A percentile compares a stretch with the other conserved stretches of the same genome.
phyloP scores from a whole-genome alignment of 2,329 filamentous ascomycete genomes.

The Cytospora paraplurivora region DNA sequence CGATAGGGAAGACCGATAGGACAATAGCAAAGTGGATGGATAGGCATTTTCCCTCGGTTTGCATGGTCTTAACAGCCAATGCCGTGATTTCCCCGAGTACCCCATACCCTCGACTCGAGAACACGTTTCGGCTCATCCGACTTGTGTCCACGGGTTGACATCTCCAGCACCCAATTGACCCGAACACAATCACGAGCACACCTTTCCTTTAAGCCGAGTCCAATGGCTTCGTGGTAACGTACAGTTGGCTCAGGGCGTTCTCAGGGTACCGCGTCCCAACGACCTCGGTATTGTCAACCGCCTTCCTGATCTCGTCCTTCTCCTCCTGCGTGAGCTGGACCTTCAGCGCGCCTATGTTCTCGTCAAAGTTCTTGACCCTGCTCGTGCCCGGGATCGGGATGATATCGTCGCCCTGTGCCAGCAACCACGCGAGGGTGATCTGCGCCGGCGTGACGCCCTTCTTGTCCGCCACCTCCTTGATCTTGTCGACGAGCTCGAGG shows the following conservation, averaged over 20 bases:
- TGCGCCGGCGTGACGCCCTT: conserved; percentile 51
- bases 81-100: too few relatives aligned
- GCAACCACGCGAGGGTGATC: conserved; percentile 59
- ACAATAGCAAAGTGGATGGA: too few relatives aligned
- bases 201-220: neutral
- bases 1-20: too few relatives aligned
- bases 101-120: too few relatives aligned
- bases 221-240: conserved; percentile 16
- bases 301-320: conserved; percentile 16
- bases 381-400: conserved; percentile 58
- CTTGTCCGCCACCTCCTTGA: conserved; percentile 34
- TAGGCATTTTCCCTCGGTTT: too few relatives aligned
- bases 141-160: too few relatives aligned
- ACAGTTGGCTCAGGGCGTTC: neutral
- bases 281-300: conserved; percentile 9
- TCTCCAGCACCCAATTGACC: neutral
- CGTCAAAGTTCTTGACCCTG: conserved; percentile 44
- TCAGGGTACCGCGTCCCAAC: conserved; percentile 12
- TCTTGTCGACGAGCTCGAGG: conserved; percentile 35
- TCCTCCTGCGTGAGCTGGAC: conserved; percentile 22
- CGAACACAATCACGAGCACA: neutral
- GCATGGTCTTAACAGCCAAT: too few relatives aligned
- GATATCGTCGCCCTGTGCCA: conserved; percentile 47
- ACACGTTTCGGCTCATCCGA: too few relatives aligned
- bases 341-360: conserved; percentile 40